Conservation (phyloP, 805 yeast species). For the Yamadazyma insecticola region DNA sequence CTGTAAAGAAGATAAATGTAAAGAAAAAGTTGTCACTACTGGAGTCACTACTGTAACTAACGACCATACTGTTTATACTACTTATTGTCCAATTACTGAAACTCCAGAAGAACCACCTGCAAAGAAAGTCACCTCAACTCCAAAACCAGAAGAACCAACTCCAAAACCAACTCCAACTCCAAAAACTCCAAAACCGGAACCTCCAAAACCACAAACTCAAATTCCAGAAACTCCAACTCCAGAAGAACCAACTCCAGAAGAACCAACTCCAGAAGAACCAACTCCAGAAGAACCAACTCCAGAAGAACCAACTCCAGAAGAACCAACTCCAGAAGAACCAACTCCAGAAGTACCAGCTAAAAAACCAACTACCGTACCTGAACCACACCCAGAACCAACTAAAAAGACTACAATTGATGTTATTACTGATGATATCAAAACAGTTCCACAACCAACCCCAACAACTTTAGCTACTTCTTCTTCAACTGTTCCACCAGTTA, state of each 20-base stretch:
- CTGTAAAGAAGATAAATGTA: constrained; percentile 31
- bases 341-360: constrained; percentile 6
- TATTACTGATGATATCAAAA: constrained; percentile 37
- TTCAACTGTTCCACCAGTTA: constrained; percentile 11
- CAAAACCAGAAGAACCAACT: constrained; percentile 1
- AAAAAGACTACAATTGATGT: constrained; percentile 23
- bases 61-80: constrained; percentile 17
- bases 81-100: constrained; percentile 15
- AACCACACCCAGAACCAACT: constrained; percentile 1
- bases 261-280: neutral
- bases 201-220: constrained; percentile 4
- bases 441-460: constrained; percentile 19
- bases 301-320: constrained; percentile 4
- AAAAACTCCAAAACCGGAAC: constrained; percentile 9
- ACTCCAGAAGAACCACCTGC: neutral
- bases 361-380: constrained; percentile 4
- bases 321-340: constrained; percentile 7
- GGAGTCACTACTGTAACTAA: constrained; percentile 23
- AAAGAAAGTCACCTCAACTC: constrained; percentile 1
- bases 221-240: neutral
- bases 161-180: constrained; percentile 6
- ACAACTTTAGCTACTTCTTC: constrained; percentile 9
- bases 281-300: constrained; percentile 1
- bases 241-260: neutral
- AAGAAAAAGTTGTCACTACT: constrained; percentile 24